Conservation (phyloP, 2,329 filamentous ascomycete genomes). For the Diplocarpon rosae region DNA sequence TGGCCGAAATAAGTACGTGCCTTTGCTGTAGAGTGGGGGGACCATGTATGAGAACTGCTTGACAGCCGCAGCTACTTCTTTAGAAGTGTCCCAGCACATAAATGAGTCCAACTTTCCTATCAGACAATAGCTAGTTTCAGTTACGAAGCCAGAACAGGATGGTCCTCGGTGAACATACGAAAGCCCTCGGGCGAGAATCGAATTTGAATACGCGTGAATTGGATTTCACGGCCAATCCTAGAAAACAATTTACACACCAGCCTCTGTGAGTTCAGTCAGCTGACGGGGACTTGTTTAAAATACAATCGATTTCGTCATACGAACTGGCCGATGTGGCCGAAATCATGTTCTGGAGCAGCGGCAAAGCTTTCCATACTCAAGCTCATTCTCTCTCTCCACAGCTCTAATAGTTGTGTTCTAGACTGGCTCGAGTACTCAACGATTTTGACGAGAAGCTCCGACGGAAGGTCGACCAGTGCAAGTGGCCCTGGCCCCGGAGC, state of each 20-base stretch:
- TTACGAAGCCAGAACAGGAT: background rate
- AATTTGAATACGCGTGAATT: slow-evolving; percentile 39
- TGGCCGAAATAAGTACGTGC: background rate
- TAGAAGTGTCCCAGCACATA: slow-evolving; percentile 27
- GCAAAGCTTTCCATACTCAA: slow-evolving; percentile 11
- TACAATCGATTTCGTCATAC: background rate
- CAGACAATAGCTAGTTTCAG: background rate
- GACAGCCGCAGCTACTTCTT: slow-evolving; percentile 38
- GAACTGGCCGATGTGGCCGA: slow-evolving; percentile 29
- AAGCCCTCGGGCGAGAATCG: slow-evolving; percentile 41
- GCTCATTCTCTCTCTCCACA: slow-evolving; percentile 4
- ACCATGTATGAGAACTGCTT: slow-evolving; percentile 50
- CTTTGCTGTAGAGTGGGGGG: slow-evolving; percentile 3
- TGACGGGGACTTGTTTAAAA: slow-evolving; percentile 16
- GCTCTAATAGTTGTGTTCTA: background rate
- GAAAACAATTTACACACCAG: slow-evolving; percentile 38
- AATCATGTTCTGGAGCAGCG: slow-evolving; percentile 31
- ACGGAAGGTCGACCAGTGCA: background rate
- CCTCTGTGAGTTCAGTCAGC: slow-evolving; percentile 31
- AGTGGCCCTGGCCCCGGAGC: no score
- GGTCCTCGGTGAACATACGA: slow-evolving; percentile 15
- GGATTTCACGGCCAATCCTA: slow-evolving; percentile 37
- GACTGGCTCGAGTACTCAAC: slow-evolving; percentile 32
- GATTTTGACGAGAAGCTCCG: background rate
- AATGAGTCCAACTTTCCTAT: slow-evolving; percentile 33